A percentile compares a stretch with the other conserved stretches of the same genome.
Conservation (phyloP, 2,329 filamentous ascomycete species). For the Pseudocercospora macadamiae region DNA sequence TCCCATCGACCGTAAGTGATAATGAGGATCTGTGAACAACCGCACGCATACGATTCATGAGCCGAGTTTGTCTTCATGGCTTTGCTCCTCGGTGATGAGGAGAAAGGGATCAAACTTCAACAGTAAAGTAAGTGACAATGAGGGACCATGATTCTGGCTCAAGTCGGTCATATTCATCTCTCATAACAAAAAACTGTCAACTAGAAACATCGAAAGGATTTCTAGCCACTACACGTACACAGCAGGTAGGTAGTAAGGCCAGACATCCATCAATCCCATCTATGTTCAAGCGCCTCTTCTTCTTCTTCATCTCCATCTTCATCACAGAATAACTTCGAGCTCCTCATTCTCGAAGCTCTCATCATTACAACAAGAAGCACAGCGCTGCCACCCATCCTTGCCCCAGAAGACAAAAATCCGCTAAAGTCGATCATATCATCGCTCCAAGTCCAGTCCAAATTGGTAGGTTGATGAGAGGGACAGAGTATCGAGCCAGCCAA, state of each 20-base stretch:
- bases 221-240: too few relatives aligned
- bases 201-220: not conserved
- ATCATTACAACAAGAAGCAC: not conserved
- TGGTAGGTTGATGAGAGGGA: not conserved
- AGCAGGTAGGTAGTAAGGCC: too few relatives aligned
- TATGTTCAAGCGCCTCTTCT: constrained; percentile 13
- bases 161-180: constrained; percentile 5
- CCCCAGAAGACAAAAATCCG: too few relatives aligned
- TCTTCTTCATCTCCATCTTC: too few relatives aligned
- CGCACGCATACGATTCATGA: not conserved
- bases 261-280: constrained; percentile 1
- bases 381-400: constrained; percentile 6
- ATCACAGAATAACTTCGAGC: constrained; percentile 1
- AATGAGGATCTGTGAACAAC: not conserved
- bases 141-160: not conserved
- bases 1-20: too few relatives aligned
- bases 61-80: not conserved
- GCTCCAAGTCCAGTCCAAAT: not conserved
- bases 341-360: not conserved
- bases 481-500: not conserved
- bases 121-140: too few relatives aligned
- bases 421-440: too few relatives aligned
- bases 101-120: too few relatives aligned
- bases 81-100: too few relatives aligned
- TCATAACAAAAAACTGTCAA: not conserved